A percentile compares a stretch with the other conserved stretches of the same genome.
Conservation (phyloP, 2,329 filamentous ascomycete species). For the Pseudovirgaria hyperparasitica region DNA sequence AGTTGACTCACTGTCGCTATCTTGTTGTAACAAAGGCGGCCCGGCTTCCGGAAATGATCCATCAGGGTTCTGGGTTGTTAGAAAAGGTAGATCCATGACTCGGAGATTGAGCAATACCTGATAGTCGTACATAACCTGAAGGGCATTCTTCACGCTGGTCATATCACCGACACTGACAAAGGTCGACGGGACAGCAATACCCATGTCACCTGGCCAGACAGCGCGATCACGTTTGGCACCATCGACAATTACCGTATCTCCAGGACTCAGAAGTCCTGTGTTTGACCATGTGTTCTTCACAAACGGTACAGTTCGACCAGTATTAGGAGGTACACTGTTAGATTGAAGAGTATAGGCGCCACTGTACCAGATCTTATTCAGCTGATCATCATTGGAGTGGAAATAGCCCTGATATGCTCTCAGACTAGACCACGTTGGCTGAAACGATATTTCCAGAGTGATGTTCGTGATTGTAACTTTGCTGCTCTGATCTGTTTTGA, state of each 20-base stretch:
- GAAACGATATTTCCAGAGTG: slow-evolving; percentile 32
- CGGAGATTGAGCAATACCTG: slow-evolving; percentile 11
- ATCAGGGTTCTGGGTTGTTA: slow-evolving; percentile 13
- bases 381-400: slow-evolving; percentile 17
- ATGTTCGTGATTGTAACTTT: slow-evolving; percentile 27
- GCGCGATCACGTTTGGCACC: slow-evolving; percentile 29
- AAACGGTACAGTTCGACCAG: slow-evolving; percentile 22
- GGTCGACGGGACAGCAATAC: slow-evolving; percentile 32
- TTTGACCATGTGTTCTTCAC: slow-evolving; percentile 25
- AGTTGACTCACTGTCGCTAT: slow-evolving; percentile 17
- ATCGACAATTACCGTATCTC: slow-evolving; percentile 26
- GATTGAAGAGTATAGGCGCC: slow-evolving; percentile 41
- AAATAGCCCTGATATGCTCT: slow-evolving; percentile 27
- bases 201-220: slow-evolving; percentile 39
- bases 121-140: slow-evolving; percentile 34
- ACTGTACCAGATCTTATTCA: slow-evolving; percentile 35
- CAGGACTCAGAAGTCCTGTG: slow-evolving; percentile 22
- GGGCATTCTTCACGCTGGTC: slow-evolving; percentile 34
- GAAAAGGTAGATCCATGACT: neutral
- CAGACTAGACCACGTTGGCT: slow-evolving; percentile 36
- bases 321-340: slow-evolving; percentile 26
- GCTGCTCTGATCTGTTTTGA: slow-evolving; percentile 21
- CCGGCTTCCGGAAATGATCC: slow-evolving; percentile 27
- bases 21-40: slow-evolving; percentile 23
- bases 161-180: slow-evolving; percentile 32